phyloP scores from a whole-genome alignment of 106 monocot species.

The Xerophyta viscosa region DNA sequence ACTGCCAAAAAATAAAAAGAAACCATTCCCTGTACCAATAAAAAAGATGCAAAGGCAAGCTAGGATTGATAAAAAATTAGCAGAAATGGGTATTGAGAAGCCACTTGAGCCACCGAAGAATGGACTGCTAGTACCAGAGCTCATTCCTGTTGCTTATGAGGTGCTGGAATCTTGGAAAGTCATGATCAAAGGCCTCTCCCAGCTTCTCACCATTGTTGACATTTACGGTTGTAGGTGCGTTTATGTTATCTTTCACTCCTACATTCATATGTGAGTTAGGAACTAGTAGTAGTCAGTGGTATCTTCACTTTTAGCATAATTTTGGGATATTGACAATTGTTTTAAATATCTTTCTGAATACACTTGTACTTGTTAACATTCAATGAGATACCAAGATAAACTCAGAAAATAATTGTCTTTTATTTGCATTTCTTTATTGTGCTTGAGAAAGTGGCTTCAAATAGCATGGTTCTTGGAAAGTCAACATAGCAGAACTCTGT shows the following conservation, averaged over 20 bases:
- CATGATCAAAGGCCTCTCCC: constrained; percentile 76
- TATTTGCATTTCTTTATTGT: no score
- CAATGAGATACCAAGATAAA: no score
- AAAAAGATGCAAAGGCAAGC: constrained; percentile 54
- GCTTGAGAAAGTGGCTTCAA: no score
- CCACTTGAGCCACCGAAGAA: constrained; percentile 84
- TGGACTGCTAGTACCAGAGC: constrained; percentile 79
- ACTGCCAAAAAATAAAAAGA: constrained; percentile 75
- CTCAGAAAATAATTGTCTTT: no score
- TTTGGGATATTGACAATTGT: no score
- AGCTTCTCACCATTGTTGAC: constrained; percentile 64
- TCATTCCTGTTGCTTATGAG: constrained; percentile 77
- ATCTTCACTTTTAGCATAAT: no score
- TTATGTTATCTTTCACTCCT: background rate
- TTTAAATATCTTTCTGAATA: no score
- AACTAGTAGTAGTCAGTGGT: no score
- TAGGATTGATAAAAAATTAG: constrained; percentile 53
- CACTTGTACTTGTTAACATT: no score
- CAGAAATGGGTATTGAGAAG: constrained; percentile 80
- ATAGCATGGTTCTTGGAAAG: no score
- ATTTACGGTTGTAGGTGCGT: constrained; percentile 88
- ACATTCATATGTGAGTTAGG: background rate
- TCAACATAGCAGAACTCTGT: no score
- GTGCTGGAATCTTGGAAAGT: constrained; percentile 78
- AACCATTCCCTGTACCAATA: constrained; percentile 64